Evolutionary conservation across 2,329 filamentous ascomycete genomes (phyloP).

Genomic region (Penicillium sp.): DNA sequence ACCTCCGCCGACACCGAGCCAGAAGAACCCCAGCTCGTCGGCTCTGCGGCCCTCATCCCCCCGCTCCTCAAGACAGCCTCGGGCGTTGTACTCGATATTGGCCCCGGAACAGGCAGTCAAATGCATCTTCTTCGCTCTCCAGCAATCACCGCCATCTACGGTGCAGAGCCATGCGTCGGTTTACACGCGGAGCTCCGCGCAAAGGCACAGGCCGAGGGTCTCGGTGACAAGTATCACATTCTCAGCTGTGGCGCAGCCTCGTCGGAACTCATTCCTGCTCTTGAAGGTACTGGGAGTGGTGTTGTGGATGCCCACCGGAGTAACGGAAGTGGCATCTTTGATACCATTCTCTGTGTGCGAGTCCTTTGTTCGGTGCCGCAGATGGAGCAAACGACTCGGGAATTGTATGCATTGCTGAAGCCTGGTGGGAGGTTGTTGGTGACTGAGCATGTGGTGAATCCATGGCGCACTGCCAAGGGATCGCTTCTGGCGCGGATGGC

Average conservation of each 20-base stretch:
- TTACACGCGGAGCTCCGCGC: conserved; percentile 43
- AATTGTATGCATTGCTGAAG: conserved; percentile 47
- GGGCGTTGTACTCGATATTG: conserved; percentile 45
- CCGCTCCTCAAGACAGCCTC: conserved; percentile 35
- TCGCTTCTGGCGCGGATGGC: conserved; percentile 40
- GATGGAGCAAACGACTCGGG: conserved; percentile 40
- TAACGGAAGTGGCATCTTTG: conserved; percentile 40
- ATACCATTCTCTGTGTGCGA: conserved; percentile 50
- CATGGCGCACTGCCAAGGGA: conserved; percentile 44
- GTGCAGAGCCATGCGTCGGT: conserved; percentile 47
- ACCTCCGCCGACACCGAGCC: conserved; percentile 1
- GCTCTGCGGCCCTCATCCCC: conserved; percentile 37
- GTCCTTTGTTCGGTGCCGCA: conserved; percentile 52
- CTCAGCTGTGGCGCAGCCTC: conserved; percentile 45
- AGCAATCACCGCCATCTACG: conserved; percentile 46
- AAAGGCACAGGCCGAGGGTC: conserved; percentile 37
- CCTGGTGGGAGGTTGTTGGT: conserved; percentile 52
- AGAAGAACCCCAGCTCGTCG: conserved; percentile 9
- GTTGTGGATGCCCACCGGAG: conserved; percentile 22
- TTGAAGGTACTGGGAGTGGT: conserved; percentile 18
- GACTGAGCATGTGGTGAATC: conserved; percentile 52
- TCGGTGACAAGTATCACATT: conserved; percentile 46
- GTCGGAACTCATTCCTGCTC: conserved; percentile 38
- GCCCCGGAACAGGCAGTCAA: conserved; percentile 50
- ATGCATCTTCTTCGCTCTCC: conserved; percentile 41